Evolutionary conservation across 768 basidiomycete species (phyloP), one percentile per base, ranked within the genome.

Genomic region (Lepiota subincarnata): DNA sequence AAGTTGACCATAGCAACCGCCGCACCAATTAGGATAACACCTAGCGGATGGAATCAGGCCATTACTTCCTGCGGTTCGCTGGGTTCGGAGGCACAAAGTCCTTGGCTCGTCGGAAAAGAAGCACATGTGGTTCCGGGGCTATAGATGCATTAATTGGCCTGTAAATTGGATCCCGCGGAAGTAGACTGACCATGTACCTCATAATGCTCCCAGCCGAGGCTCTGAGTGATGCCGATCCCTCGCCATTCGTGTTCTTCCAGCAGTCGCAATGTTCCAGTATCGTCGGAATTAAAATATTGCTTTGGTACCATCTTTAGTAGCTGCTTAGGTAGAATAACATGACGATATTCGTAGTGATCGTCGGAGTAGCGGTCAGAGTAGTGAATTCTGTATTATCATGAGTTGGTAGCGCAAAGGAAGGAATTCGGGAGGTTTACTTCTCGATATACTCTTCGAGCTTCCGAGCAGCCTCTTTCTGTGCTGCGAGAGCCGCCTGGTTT

Each of bases 141-240:
- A 60, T 31, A 50, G 45, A 44, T 48, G 26, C 48, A 36, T 11
- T n/a, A 40, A 24, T 18, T 22, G 37, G 22, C 22, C n/a, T 51
- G 47, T 24, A 51, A 4, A 16, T 5, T 14, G 18, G 11, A 4
- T 18, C 18, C 8, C 31, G 48, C 46, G 18, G 46, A 45, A n/a
- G 35, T 18, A 58, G n/a, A 26, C 78, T 58, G 58, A 87, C 93
- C 90, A 63, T 98, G 95, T n/a, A 95, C 90, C 74, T 95, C 94
- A 63, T 95, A 98, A 62, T 97, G 94, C 64, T 92, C 89, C 94
- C 95, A 98, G 3, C 95, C 95, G 19, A 96, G 75, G 68, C 91
- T 94, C 71, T 99, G 96, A 38, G 88, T 89, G 58, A 98, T 96
- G 7, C 96, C 96, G 52, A 99, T 92, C 0, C 90, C 89, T 66